Conservation (phyloP, 129 eudicot genomes). For the Lactuca sativa region DNA sequence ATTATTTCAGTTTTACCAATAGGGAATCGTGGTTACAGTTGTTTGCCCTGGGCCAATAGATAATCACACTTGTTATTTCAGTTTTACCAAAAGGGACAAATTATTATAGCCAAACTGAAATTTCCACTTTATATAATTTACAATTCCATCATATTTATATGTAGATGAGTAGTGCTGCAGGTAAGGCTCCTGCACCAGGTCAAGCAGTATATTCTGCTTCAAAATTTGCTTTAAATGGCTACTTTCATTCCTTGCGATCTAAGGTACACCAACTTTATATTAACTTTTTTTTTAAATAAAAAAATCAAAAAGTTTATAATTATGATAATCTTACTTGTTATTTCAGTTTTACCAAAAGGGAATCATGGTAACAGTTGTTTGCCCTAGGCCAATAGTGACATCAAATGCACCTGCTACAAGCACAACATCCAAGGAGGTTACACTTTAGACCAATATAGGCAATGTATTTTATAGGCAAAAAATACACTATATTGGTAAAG, state of each 20-base stretch:
- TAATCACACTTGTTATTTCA: too few species aligned
- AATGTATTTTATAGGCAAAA: background rate
- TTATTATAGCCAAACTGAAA: too few species aligned
- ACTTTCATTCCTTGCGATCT: slow-evolving; percentile 86
- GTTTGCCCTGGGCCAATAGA: slow-evolving; percentile 98
- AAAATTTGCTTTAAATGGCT: slow-evolving; percentile 88
- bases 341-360: slow-evolving; percentile 78
- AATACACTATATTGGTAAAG: too few species aligned
- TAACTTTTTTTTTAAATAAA: too few species aligned
- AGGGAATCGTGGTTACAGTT: slow-evolving; percentile 88
- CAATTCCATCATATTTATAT: slow-evolving; percentile 17
- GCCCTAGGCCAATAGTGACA: slow-evolving; percentile 94
- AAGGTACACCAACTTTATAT: slow-evolving; percentile 76
- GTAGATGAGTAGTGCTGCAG: slow-evolving; percentile 99
- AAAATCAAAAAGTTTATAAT: background rate
- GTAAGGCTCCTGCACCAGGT: slow-evolving; percentile 95
- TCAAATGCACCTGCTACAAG: slow-evolving; percentile 48
- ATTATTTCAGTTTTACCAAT: slow-evolving; percentile 59
- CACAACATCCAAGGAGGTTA: slow-evolving; percentile 60
- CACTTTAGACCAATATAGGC: background rate
- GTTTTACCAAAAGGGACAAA: too few species aligned
- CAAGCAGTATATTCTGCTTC: slow-evolving; percentile 94
- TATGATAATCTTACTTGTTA: slow-evolving; percentile 1
- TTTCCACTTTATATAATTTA: background rate
- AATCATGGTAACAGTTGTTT: slow-evolving; percentile 88